phyloP scores from a whole-genome alignment of 345 rosid genomes.

The Kandelia obovata region DNA sequence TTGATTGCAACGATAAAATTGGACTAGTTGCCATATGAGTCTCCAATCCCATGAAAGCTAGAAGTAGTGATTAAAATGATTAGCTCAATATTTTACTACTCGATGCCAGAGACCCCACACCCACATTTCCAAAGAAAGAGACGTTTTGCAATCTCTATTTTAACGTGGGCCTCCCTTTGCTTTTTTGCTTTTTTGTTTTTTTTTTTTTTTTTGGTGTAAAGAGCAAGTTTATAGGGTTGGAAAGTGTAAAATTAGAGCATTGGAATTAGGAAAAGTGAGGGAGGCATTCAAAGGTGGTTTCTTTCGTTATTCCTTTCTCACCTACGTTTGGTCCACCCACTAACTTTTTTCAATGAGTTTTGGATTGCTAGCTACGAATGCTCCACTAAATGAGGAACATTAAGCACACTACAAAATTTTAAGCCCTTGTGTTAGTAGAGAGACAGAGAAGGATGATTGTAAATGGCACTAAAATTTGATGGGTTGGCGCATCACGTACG shows the following conservation, averaged over 20 bases:
- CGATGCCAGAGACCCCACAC: conserved; percentile 14
- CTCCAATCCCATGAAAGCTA: conserved; percentile 37
- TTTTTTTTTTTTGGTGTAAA: conserved; percentile 15
- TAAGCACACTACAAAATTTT: too few relatives aligned
- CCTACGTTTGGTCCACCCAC: conserved; percentile 20
- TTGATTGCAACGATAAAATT: conserved; percentile 16
- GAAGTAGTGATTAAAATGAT: conserved; percentile 45
- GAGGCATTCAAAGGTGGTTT: conserved; percentile 37
- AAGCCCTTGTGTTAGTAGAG: too few relatives aligned
- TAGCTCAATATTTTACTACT: conserved; percentile 30
- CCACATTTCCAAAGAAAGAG: conserved; percentile 30
- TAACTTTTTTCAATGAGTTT: conserved; percentile 17
- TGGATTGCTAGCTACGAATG: conserved; percentile 20
- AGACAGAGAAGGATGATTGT: too few relatives aligned
- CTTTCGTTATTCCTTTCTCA: conserved; percentile 38
- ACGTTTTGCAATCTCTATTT: not conserved
- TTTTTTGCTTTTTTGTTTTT: conserved; percentile 13
- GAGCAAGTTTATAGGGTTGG: conserved; percentile 33
- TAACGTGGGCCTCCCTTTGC: conserved; percentile 18
- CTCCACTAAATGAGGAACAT: conserved; percentile 31
- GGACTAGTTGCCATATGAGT: conserved; percentile 31
- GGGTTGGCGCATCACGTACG: too few relatives aligned
- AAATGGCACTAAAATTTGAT: too few relatives aligned
- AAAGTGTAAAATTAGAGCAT: conserved; percentile 37
- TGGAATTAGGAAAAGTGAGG: conserved; percentile 45